Evolutionary conservation across 2,329 filamentous ascomycete genomes (phyloP).

Genomic region (Trichophyton verrucosum): DNA sequence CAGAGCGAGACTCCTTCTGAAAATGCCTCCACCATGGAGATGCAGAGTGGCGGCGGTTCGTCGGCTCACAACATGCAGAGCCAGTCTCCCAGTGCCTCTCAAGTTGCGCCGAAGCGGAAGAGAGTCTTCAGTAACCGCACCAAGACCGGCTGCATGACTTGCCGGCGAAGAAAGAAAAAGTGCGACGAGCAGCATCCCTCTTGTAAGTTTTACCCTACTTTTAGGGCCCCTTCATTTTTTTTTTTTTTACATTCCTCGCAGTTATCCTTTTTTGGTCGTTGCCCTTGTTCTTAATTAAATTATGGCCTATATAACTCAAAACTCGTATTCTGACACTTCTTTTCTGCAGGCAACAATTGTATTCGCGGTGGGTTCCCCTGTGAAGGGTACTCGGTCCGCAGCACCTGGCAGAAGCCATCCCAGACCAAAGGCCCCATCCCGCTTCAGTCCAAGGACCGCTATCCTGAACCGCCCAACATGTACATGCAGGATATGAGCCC

Average conservation of each 20-base stretch:
- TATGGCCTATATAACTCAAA: no score
- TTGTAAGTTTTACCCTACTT: slow-evolving; percentile 48
- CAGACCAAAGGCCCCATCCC: slow-evolving; percentile 56
- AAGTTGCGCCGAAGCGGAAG: slow-evolving; percentile 31
- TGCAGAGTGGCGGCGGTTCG: background rate
- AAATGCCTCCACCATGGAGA: background rate
- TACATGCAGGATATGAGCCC: slow-evolving; percentile 28
- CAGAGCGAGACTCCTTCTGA: slow-evolving; percentile 22
- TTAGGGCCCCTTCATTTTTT: background rate
- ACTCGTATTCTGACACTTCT: slow-evolving; percentile 1
- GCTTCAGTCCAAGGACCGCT: slow-evolving; percentile 69
- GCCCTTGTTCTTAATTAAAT: no score
- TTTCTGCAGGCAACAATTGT: slow-evolving; percentile 64
- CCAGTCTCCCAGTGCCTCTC: slow-evolving; percentile 7
- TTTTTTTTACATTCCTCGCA: slow-evolving; percentile 2
- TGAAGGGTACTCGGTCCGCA: slow-evolving; percentile 74
- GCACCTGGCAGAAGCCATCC: slow-evolving; percentile 65
- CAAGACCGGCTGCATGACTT: slow-evolving; percentile 91
- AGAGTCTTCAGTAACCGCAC: slow-evolving; percentile 77
- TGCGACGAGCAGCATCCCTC: slow-evolving; percentile 89
- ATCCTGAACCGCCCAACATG: slow-evolving; percentile 26
- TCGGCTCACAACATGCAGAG: slow-evolving; percentile 6
- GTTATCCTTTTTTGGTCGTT: no score
- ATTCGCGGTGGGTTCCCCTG: slow-evolving; percentile 80
- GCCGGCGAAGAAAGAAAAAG: slow-evolving; percentile 88